Evolutionary conservation across 2,329 filamentous ascomycete genomes (phyloP).

Genomic region (Colletotrichum lentis): DNA sequence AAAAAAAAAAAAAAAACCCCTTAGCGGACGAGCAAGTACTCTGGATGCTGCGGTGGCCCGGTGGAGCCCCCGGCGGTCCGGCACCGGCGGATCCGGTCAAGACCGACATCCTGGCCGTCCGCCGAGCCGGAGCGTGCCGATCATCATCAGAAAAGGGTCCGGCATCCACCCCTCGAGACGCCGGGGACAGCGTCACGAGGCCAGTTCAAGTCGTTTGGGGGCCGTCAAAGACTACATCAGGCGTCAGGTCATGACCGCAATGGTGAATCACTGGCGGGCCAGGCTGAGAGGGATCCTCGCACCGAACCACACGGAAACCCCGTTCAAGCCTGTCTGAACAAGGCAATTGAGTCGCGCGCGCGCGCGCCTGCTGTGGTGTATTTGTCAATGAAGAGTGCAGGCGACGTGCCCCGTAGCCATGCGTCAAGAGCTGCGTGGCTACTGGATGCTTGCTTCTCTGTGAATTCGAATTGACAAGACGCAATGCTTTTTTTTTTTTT

Average conservation of each 20-base stretch:
- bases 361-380: too few relatives aligned
- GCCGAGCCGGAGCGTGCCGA: conserved; percentile 33
- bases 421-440: background rate
- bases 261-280: too few relatives aligned
- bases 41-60: background rate
- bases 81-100: conserved; percentile 25
- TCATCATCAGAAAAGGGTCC: conserved; percentile 26
- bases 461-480: background rate
- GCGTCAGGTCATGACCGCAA: background rate
- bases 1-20: too few relatives aligned
- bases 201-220: background rate
- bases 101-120: conserved; percentile 25
- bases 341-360: background rate
- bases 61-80: conserved; percentile 21
- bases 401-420: background rate
- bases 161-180: background rate
- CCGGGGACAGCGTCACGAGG: background rate
- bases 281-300: background rate
- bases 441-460: background rate
- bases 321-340: background rate
- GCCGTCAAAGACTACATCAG: too few relatives aligned
- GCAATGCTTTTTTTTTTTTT: background rate
- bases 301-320: background rate
- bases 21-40: too few relatives aligned
- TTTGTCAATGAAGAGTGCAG: background rate